Evolutionary conservation across 257 asterid species (phyloP).

Genomic region (Prunella vulgaris): DNA sequence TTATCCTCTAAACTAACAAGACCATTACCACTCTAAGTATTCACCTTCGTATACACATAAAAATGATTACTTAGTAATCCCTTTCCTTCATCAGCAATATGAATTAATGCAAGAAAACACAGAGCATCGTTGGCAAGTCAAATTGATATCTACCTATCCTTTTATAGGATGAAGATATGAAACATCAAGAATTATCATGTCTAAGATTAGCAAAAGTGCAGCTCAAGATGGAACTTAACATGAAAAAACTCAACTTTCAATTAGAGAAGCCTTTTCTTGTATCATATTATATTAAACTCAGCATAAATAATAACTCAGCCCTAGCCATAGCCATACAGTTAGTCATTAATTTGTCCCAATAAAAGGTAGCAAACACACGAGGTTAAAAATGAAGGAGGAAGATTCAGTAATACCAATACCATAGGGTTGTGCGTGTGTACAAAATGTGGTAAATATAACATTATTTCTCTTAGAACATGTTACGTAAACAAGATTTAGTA

Average conservation of each 20-base stretch:
- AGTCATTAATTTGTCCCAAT: neutral
- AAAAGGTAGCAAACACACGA: neutral
- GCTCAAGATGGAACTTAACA: neutral
- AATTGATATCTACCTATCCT: neutral
- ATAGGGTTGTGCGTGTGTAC: neutral
- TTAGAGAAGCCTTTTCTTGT: neutral
- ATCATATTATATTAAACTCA: neutral
- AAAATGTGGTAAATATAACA: neutral
- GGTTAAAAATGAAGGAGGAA: neutral
- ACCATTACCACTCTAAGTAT: neutral
- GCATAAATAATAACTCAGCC: neutral
- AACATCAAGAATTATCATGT: neutral
- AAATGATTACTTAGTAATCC: neutral
- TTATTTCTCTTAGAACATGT: too few relatives aligned
- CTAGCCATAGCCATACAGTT: neutral
- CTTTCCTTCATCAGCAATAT: neutral
- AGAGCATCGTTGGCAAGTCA: neutral
- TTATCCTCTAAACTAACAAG: neutral
- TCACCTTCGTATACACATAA: neutral
- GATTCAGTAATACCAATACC: neutral
- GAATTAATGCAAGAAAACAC: neutral
- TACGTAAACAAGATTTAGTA: too few relatives aligned
- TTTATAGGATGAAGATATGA: neutral
- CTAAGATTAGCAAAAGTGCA: neutral
- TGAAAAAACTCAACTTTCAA: neutral